These are phyloP conservation scores for Immersiporthe knoxdaviesiana DNA, from an alignment of 2,329 filamentous ascomycete species.

Conservation along the genomic window DNA sequence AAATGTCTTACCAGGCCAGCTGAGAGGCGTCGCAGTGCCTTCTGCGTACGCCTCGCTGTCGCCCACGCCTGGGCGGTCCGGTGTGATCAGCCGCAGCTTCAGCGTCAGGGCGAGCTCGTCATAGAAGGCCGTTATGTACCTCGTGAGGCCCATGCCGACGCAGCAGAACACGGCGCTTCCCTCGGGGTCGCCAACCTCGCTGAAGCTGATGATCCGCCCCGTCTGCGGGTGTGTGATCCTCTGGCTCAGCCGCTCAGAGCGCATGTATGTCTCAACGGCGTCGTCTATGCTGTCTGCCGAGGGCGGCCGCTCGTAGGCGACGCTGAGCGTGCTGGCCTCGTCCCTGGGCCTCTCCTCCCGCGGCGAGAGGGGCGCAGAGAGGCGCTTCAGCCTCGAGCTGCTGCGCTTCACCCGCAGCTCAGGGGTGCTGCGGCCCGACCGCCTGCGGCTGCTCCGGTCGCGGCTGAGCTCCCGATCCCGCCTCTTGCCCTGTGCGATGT, in stretches of 20 bases:
- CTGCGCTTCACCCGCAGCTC: constrained; percentile 56
- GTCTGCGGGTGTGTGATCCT: constrained; percentile 86
- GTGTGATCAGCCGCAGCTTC: constrained; percentile 87
- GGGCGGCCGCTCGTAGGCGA: constrained; percentile 71
- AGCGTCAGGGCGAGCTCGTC: constrained; percentile 90
- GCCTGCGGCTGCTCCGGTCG: constrained; percentile 49
- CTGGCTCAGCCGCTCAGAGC: constrained; percentile 81
- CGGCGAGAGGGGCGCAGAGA: constrained; percentile 54
- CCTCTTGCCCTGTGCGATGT: constrained; percentile 64
- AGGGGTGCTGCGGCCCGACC: constrained; percentile 54
- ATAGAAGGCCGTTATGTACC: constrained; percentile 96
- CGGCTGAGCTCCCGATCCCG: constrained; percentile 52
- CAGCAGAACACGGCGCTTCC: constrained; percentile 95
- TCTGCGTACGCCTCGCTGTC: constrained; percentile 86
- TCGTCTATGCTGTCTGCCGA: constrained; percentile 88
- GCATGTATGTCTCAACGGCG: constrained; percentile 83
- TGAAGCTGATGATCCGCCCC: constrained; percentile 89
- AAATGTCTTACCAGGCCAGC: constrained; percentile 76
- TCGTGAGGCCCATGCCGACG: constrained; percentile 94
- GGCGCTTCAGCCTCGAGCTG: constrained; percentile 61
- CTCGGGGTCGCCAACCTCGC: constrained; percentile 90
- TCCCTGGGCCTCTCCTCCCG: constrained; percentile 41
- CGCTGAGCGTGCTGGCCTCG: constrained; percentile 34
- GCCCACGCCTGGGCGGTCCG: constrained; percentile 91
- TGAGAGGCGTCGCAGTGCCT: constrained; percentile 81